phyloP scores from a whole-genome alignment of 805 yeast genomes.

The Lipomyces orientalis region DNA sequence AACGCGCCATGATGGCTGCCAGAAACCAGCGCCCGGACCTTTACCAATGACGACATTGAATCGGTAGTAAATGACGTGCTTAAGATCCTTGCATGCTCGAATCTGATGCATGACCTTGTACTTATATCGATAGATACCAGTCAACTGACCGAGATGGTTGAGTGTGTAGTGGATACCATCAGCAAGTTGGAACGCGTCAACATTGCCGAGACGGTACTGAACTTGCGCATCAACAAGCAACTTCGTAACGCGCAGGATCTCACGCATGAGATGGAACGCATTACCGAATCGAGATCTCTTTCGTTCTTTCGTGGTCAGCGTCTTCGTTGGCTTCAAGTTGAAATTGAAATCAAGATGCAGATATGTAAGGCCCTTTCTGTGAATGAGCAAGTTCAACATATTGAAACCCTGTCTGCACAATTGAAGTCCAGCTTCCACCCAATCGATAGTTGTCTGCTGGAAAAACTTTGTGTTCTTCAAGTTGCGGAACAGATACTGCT shows the following conservation, averaged over 20 bases:
- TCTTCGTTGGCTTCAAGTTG: slow-evolving; percentile 93
- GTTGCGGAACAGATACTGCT: slow-evolving; percentile 64
- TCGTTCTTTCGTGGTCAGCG: slow-evolving; percentile 93
- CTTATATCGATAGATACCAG: slow-evolving; percentile 96
- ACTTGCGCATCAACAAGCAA: slow-evolving; percentile 92
- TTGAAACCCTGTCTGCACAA: slow-evolving; percentile 92
- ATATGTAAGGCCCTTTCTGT: slow-evolving; percentile 87
- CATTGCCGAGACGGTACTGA: slow-evolving; percentile 85
- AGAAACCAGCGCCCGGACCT: slow-evolving; percentile 98
- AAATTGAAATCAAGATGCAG: slow-evolving; percentile 94
- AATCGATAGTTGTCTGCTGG: slow-evolving; percentile 89
- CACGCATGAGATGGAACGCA: slow-evolving; percentile 93
- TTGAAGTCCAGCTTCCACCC: slow-evolving; percentile 99
- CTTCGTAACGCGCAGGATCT: slow-evolving; percentile 81
- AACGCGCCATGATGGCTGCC: slow-evolving; percentile 99
- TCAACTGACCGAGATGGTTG: slow-evolving; percentile 92
- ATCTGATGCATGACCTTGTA: slow-evolving; percentile 98
- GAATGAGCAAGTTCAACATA: slow-evolving; percentile 87
- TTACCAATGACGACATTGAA: slow-evolving; percentile 89
- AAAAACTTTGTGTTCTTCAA: slow-evolving; percentile 83
- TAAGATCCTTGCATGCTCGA: slow-evolving; percentile 91
- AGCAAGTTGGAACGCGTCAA: slow-evolving; percentile 91
- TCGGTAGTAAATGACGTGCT: slow-evolving; percentile 84
- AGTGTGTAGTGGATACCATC: slow-evolving; percentile 91
- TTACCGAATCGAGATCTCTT: slow-evolving; percentile 95